Base-by-base conservation (phyloP, 257 asterid genomes). In the Sherardia arvensis region DNA sequence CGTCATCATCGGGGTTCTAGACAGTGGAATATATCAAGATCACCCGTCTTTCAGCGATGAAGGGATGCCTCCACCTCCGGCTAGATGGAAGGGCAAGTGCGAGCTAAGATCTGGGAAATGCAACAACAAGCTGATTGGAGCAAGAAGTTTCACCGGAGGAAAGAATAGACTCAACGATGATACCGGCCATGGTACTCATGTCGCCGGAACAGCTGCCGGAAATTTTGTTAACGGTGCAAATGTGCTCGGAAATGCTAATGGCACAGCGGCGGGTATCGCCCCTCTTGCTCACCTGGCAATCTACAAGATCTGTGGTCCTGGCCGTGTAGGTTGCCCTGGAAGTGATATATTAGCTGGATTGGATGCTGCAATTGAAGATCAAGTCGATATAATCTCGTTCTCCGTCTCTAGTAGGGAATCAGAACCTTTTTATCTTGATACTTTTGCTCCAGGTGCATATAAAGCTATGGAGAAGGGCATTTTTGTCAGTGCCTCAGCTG, bases 271-370 rank as follows among this genome's bases (percentile, higher is more conserved):
- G 15, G 67, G 67, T 7, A 63, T 45, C 8, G 67, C 67, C 1
- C 67, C 67, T 63, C 67, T n/a, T 4, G 67, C 67, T 27, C 67
- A 63, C 25, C 7, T 63, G 12, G 58, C 67, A 11, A 47, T 47
- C 3, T 63, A 63, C 20, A 63, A 20, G 47, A 29, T 10, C 1
- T 63, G 67, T 7, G 5, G 53, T 17, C 5, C 2, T 6, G 6
- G 0, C 11, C 5, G 36, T 4, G 15, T 9, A 12, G 48, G 48
- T 14, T 27, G 67, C 30, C 10, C 55, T 8, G 43, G 27, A 0
- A 27, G 58, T 11, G 59, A 14, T 23, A 48, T 64, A 7, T 7
- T 29, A 27, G 59, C 68, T 7, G 68, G 58, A 2, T 18, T 64
- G 47, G 68, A 64, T 15, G 7, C n/a, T 4, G 47, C 68, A 5